A percentile compares a stretch with the other conserved stretches of the same genome.
Conservation (phyloP, 495 filamentous ascomycete genomes). For the Podospora comata region DNA sequence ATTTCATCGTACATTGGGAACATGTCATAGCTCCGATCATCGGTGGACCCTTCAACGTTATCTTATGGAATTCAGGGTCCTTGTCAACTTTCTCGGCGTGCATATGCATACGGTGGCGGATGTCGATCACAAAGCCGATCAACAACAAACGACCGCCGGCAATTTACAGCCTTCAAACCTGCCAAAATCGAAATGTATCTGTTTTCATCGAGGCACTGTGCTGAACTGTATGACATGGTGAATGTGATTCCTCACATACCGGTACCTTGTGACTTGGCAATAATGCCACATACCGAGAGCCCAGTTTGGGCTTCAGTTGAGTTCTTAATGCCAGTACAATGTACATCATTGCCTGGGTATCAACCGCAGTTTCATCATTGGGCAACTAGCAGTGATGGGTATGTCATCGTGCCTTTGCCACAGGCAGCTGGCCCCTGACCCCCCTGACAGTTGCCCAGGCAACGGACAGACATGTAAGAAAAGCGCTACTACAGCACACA, state of each 20-base stretch:
- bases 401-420: background rate
- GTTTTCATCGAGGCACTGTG: background rate
- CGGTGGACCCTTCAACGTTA: background rate
- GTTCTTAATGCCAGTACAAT: no score
- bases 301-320: no score
- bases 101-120: background rate
- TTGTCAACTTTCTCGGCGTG: background rate
- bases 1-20: background rate
- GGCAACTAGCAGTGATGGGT: background rate
- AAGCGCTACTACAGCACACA: background rate
- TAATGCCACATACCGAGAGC: no score
- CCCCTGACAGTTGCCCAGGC: background rate
- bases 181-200: background rate
- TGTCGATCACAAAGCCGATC: background rate
- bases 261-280: no score
- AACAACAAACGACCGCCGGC: background rate
- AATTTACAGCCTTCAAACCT: background rate
- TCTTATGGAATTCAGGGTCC: background rate
- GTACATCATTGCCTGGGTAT: no score
- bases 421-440: background rate
- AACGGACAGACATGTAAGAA: background rate
- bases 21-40: background rate
- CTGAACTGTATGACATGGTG: background rate
- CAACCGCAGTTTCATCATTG: background rate
- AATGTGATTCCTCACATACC: no score